Base-by-base conservation (phyloP, 75 land plant genomes). In the Azolla pinnata region DNA sequence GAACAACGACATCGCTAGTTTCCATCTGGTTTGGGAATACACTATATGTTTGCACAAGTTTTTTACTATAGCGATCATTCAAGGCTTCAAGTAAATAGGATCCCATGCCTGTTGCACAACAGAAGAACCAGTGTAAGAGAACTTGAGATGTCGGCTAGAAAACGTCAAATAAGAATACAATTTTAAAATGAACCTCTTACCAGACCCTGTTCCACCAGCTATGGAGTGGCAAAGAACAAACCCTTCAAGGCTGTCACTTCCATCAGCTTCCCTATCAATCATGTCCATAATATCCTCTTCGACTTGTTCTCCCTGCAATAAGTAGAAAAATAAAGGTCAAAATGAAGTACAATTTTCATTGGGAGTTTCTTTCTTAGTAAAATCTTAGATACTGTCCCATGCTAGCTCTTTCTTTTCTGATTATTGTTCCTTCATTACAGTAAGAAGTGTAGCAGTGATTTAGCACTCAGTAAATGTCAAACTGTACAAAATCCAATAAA, bases 251-350 rank as follows among this genome's bases (percentile, higher is more conserved):
- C 99, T 95, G 51, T 95, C 99, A 78, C 99, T 95, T 47, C 99
- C 99, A 86, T 95, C 99, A 3, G 99, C 99, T 71, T 95, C 99
- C 72, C 99, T 80, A 50, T 95, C 99, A 72, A 95, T 82, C 99
- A 95, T 95, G 74, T 95, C 99, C 97, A 95, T 95, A 20, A 95
- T 86, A 72, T 95, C 97, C 62, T 95, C 99, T 63, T 90, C 91
- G 54, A 90, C 87, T 67, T 84, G 85, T 48, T 95, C 86, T 44
- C 99, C 99, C 91, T 88, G 80, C 25, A 24, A 50, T 24, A 50
- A 8, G 5, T 29, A 4, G 30, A 28, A 33, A 8, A 26, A 32
- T 52, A 19, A 40, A 52, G 53, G 33, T 19, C 18, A 54, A 50
- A 23, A 50, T 7, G 24, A 35, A 35, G 40, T 35, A 5, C 5